Base-by-base conservation (phyloP, 345 rosid species). In the Abelmoschus esculentus region DNA sequence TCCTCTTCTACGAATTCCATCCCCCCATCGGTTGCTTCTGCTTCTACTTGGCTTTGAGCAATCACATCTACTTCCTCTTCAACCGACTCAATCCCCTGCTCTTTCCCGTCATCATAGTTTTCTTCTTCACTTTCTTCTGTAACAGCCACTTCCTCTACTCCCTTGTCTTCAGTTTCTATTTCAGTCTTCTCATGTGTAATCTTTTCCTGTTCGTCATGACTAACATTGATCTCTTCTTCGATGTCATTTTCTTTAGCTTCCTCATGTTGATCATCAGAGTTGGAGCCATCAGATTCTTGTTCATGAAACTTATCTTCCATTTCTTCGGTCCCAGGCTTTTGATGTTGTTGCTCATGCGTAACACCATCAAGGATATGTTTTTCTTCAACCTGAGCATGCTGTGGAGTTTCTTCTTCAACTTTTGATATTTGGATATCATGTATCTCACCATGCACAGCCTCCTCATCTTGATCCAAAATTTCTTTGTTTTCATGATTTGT, bases 401-500 rank as follows among this genome's bases (percentile, higher is more conserved):
- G 50, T 50, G 74, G 81, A 12, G 34, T 62, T 9, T 47, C 58
- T 9, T 49, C n/a, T 3, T 70, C 74, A 2, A 42, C 17, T 69
- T 81, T 72, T 56, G 70, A 53, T 32, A 31, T 66, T 56, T 75
- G 76, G 40, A 29, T 57, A 38, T 38, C 73, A 54, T 52, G 59
- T 66, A 73, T 59, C 38, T 67, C 52, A 15, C 13, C 71, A 63
- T 72, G 77, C 8, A 61, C 58, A n/a, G 54, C 50, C 83, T 81
- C 83, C 38, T 74, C 81, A 49, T 70, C 75, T 49, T 80, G 86
- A 12, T 61, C 66, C 72, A 13, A 19, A 26, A 47, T 29, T 22
- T 22, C 26, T 22, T 22, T 22, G 26, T 22, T 22, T 70, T 78
- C 80, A 49, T 76, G 63, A 26, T 44, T 75, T 22, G 36, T 17